Evolutionary conservation across 148 eudicot genomes (phyloP).

Genomic region (Rhododendron kiyosumense): DNA sequence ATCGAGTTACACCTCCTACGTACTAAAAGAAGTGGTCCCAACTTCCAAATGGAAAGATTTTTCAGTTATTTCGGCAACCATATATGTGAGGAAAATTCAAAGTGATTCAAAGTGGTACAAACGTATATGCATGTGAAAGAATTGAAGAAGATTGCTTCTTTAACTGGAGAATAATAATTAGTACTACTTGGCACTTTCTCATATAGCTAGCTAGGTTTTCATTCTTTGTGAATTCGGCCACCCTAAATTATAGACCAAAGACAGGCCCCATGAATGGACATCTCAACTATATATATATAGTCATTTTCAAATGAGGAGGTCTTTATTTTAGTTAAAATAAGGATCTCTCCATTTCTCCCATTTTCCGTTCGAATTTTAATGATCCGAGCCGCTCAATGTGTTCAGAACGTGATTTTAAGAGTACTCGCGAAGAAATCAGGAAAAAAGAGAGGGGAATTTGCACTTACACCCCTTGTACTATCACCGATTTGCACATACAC

Average conservation of each 20-base stretch:
- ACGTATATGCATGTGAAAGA: background rate
- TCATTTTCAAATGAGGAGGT: too few species aligned
- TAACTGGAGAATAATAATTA: too few species aligned
- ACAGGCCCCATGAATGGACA: background rate
- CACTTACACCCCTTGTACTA: too few species aligned
- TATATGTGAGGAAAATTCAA: background rate
- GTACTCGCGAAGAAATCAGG: too few species aligned
- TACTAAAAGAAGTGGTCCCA: background rate
- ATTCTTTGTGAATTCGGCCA: background rate
- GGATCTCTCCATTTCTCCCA: too few species aligned
- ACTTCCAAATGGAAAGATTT: background rate
- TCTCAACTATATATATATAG: background rate
- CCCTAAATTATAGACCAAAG: background rate
- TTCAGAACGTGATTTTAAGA: too few species aligned
- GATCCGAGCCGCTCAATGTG: too few species aligned
- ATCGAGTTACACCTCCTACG: background rate
- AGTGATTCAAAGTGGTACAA: background rate
- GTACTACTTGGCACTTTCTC: background rate
- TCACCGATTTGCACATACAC: too few species aligned
- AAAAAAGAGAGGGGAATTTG: too few species aligned
- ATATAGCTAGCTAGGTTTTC: background rate
- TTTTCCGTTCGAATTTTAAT: too few species aligned
- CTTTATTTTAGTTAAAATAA: too few species aligned
- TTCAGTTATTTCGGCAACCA: background rate
- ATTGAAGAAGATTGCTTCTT: background rate